Conservation (phyloP, 1,284 basidiomycete genomes). For the Marasmius oreades region DNA sequence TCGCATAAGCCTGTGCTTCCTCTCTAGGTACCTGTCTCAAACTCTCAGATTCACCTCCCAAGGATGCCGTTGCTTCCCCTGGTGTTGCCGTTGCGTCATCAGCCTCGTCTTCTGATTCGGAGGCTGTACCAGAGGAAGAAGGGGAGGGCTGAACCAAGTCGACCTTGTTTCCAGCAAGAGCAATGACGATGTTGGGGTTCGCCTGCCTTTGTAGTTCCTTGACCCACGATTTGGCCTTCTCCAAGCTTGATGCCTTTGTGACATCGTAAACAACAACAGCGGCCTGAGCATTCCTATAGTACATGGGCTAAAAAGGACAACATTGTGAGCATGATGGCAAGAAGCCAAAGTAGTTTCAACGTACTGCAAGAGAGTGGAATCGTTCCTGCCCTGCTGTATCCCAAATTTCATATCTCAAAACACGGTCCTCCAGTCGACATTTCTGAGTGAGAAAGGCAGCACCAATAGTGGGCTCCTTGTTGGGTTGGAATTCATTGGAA, state of each 20-base stretch:
- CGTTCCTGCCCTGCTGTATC: conserved; percentile 95
- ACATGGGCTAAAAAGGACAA: conserved; percentile 72
- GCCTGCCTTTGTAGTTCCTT: conserved; percentile 99
- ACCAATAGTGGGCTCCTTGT: conserved; percentile 98
- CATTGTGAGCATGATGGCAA: conserved; percentile 10
- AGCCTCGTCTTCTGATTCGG: conserved; percentile 77
- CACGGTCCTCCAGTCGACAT: conserved; percentile 87
- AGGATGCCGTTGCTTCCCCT: conserved; percentile 55
- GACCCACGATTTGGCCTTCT: conserved; percentile 99
- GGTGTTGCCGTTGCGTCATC: conserved; percentile 87
- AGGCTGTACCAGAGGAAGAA: conserved; percentile 46
- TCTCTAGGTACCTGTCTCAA: conserved; percentile 87
- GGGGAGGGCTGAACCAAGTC: conserved; percentile 81
- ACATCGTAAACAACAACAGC: conserved; percentile 99
- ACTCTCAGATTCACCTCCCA: conserved; percentile 59
- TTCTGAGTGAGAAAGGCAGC: conserved; percentile 92
- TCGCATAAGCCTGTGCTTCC: conserved; percentile 95
- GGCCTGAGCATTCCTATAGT: conserved; percentile 98
- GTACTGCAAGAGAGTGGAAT: conserved; percentile 87
- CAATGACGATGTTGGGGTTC: conserved; percentile 98
- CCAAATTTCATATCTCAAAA: conserved; percentile 95
- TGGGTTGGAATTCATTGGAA: conserved; percentile 92
- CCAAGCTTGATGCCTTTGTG: conserved; percentile 89
- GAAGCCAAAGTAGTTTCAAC: conserved; percentile 24
- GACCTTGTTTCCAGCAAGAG: conserved; percentile 93